Conservation (phyloP, 306 rosid species). For the Pyrus bretschneideri region DNA sequence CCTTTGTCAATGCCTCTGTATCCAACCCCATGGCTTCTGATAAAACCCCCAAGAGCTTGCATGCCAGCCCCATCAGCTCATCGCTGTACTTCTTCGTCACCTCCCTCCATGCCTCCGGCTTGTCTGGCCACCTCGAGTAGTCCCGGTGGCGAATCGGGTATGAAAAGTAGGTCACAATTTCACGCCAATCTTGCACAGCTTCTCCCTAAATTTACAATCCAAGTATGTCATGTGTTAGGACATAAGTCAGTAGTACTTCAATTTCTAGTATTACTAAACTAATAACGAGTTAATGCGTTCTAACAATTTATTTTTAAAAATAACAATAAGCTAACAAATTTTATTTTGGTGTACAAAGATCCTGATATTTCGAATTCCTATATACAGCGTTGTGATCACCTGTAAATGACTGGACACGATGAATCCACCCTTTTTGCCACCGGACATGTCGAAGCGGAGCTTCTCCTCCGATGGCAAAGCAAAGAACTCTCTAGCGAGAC, state of each 20-base stretch:
- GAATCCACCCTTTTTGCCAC: conserved; percentile 93
- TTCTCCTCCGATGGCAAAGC: conserved; percentile 74
- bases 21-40: conserved; percentile 93
- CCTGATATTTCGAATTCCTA: not conserved
- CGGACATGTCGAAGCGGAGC: conserved; percentile 81
- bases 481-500: conserved; percentile 55
- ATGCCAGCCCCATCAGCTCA: conserved; percentile 52
- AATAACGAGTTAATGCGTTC: not conserved
- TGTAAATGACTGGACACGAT: conserved; percentile 88
- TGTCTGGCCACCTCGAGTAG: conserved; percentile 80
- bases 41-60: conserved; percentile 64
- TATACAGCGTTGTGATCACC: conserved; percentile 18
- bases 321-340: not conserved
- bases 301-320: not conserved
- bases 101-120: conserved; percentile 59
- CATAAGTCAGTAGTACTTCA: not conserved
- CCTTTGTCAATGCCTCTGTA: conserved; percentile 57
- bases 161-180: conserved; percentile 61
- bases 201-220: conserved; percentile 53
- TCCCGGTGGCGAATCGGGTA: conserved; percentile 49
- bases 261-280: not conserved
- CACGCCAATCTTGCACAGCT: conserved; percentile 68
- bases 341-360: not conserved
- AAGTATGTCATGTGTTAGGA: not conserved
- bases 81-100: conserved; percentile 74